Evolutionary conservation across 495 filamentous ascomycete genomes (phyloP).

Genomic region (Annulohypoxylon nitens): DNA sequence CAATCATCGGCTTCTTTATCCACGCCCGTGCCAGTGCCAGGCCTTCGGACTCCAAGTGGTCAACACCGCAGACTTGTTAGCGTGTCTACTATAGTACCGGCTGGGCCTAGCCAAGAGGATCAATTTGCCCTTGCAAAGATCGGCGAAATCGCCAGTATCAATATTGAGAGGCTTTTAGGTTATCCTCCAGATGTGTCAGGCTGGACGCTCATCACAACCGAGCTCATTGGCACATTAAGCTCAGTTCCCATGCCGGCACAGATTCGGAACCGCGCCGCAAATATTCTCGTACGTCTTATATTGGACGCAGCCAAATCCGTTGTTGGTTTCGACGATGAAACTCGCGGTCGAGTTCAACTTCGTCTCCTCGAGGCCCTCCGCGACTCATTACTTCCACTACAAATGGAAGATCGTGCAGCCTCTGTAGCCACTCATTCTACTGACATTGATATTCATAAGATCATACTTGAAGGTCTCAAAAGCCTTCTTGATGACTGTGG

Average conservation of each 20-base stretch:
- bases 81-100: slow-evolving; percentile 66
- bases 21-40: slow-evolving; percentile 23
- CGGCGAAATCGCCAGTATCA: slow-evolving; percentile 80
- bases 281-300: slow-evolving; percentile 79
- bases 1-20: slow-evolving; percentile 52
- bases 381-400: slow-evolving; percentile 63
- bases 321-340: slow-evolving; percentile 61
- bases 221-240: slow-evolving; percentile 75
- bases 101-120: slow-evolving; percentile 71
- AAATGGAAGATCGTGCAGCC: slow-evolving; percentile 58
- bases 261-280: slow-evolving; percentile 78
- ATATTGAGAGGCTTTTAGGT: slow-evolving; percentile 78
- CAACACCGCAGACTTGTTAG: slow-evolving; percentile 72
- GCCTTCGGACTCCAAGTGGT: slow-evolving; percentile 52
- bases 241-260: slow-evolving; percentile 65
- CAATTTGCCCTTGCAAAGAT: slow-evolving; percentile 87
- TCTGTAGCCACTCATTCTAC: slow-evolving; percentile 68
- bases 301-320: slow-evolving; percentile 71
- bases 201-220: slow-evolving; percentile 78
- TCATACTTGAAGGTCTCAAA: slow-evolving; percentile 83
- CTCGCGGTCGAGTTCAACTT: slow-evolving; percentile 70
- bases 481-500: slow-evolving; percentile 89
- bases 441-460: slow-evolving; percentile 85
- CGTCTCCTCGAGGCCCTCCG: slow-evolving; percentile 78
- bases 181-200: slow-evolving; percentile 73